Base-by-base conservation (phyloP, 345 rosid species). In the Corchorus capsularis region DNA sequence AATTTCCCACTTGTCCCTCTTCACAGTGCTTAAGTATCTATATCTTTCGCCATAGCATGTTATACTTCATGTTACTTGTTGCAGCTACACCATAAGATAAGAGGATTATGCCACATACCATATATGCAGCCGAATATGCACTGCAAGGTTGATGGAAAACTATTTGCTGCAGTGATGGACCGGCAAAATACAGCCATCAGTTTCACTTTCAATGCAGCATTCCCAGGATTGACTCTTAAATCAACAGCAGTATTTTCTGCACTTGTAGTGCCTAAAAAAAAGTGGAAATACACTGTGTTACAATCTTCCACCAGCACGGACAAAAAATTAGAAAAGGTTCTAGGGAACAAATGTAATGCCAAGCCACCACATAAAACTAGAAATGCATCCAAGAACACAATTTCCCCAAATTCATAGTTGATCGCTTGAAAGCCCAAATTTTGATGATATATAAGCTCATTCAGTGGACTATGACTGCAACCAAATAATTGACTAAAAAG, bases 51-150 rank as follows among this genome's bases (percentile, higher is more conserved):
- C 54, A 27, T 22, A 34, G 76, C 55, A 60, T 17, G 67, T 59
- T 73, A 60, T 73, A 35, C 57, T 45, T 22, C 67, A 47, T 35
- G 19, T 55, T 69, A 55, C 19, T 20, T 55, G 53, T 55, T 41
- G 37, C 27, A 7, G 54, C 37, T 54, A 20, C 55, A 66, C 37
- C 41, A 43, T 13, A 55, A 5, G 62, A 55, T 62, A 54, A 75
- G 34, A 53, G 41, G 8, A 10, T 52, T 46, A 69, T 73, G 63
- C 16, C 53, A 55, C 78, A 46, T 95, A 91, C 99, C 98, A 84
- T 82, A 90, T 79, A 95, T 95, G 86, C 98, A 93, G 52, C 94
- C 93, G 86, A 95, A 95, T 73, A 93, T 95, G 85, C 99, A 93
- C 82, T 93, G 99, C 88, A 95, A 86, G 72, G 99, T 90, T 66